Evolutionary conservation across 2,329 filamentous ascomycete genomes (phyloP), one percentile per base, ranked within the genome.

Genomic region (Aspergillus transmontanensis): DNA sequence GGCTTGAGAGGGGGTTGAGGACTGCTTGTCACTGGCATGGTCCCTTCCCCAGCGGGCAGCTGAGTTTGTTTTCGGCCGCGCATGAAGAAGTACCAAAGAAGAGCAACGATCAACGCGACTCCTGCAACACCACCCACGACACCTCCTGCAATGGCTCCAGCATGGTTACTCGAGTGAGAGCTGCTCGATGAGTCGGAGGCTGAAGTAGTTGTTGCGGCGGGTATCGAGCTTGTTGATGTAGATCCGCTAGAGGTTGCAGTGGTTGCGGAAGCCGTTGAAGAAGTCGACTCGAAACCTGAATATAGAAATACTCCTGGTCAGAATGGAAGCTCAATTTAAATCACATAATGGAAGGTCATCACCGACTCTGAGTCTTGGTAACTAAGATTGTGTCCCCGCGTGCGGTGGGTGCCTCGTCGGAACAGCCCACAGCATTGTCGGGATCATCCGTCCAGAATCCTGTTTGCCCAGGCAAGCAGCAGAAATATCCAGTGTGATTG

Each of bases 401-500:
- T 46, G 63, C 46, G 7, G 60, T 50, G 6, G 65, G 58, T 11
- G 59, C 46, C 14, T 58, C 61, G 32, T 66, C 50, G 1, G 65
- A 54, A 39, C 68, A 70, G 36, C 68, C 68, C 4, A 70, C 66
- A 4, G 53, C 54, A 62, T 19, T 46, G 12, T 16, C 55, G 16
- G 48, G 58, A 16, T 30, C 48, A 28, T 43, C 41, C 16, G 14
- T 60, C 60, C 58, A 54, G 51, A 70, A 70, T 2, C 61, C 69
- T n/a, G 55, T 55, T 9, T 34, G 39, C 1, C 57, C 66, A 4
- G 57, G 32, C 14, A 66, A 61, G 21, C 71, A 73, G 50, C 71
- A 73, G 41, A 73, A 73, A 26, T 61, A 71, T 12, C 64, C 69
- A 6, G 59, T 57, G 6, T 68, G 67, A 21, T 73, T 59, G 19